Evolutionary conservation across 2,329 filamentous ascomycete species (phyloP), one percentile per base, ranked within the genome.

Genomic region (Paecilomyces niveus): DNA sequence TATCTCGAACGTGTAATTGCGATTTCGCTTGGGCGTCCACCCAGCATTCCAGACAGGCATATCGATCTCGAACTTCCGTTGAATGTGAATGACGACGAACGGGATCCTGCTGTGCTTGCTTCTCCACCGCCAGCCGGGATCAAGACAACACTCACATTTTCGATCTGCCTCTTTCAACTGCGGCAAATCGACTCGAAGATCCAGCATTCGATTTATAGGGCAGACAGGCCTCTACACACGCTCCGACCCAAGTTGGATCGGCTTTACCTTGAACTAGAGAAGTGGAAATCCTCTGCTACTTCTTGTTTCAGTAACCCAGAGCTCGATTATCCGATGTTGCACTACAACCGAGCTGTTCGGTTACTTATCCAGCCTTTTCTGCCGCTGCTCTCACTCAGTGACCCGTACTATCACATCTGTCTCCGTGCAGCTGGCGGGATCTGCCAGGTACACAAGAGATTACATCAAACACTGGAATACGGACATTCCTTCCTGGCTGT

Each of bases 351-450:
- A 18, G 76, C 79, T 5, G 69, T 82, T 1, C 73, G 80, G n/a
- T 71, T 81, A 13, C 68, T 83, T 1, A 73, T 82, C 18, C 80
- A 82, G 55, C 80, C 80, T 1, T 82, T 82, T 57, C 67, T 82
- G 1, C 74, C 76, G 1, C 72, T 79, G 15, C 69, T 83, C 5
- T 71, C 76, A 3, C 71, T 78, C 3, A 70, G 73, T 5, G 79
- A 81, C 62, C 77, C 77, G 0, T 79, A 78, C 58, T 79, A 80
- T 58, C 71, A 74, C 11, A 76, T 78, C 60, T 72, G 72, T 55
- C 68, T 74, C 51, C 68, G 67, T 22, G 71, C 72, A 10, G 68
- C 71, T 11, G 72, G 72, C 6, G 68, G 73, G 29, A 73, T 73
- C 53, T 74, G 72, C 59, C 72, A 74, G 58, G 68, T 67, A 0